Percentiles rank a stretch among this genome's conserved stretches.
These are phyloP conservation scores for Emiliania huxleyi DNA, from an alignment of 78 protist species.

Conservation along the genomic window DNA sequence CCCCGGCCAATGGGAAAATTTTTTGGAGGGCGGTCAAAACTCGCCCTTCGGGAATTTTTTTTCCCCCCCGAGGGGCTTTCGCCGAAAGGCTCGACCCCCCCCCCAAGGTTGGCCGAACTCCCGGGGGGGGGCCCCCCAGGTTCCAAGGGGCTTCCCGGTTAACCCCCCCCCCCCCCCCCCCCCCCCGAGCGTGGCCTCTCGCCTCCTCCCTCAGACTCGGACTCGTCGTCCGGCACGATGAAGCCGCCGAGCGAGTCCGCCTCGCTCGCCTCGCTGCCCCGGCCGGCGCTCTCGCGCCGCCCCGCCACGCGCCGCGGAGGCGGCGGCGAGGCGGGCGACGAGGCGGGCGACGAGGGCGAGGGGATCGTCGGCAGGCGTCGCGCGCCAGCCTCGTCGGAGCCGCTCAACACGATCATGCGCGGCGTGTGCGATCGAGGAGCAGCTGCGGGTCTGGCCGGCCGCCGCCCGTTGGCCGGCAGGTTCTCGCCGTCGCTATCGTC, in stretches of 20 bases:
- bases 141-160: too few relatives aligned
- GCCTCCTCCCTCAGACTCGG: not conserved
- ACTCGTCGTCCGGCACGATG: not conserved
- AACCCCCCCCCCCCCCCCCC: not conserved
- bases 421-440: not conserved
- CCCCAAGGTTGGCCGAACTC: too few relatives aligned
- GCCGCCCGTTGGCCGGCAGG: not conserved
- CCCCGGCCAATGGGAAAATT: not conserved
- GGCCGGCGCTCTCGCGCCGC: not conserved
- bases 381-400: not conserved
- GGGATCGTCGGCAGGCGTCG: not conserved
- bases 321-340: not conserved
- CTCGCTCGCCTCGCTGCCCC: not conserved
- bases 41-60: too few relatives aligned
- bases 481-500: not conserved
- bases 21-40: too few relatives aligned
- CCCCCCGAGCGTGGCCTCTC: not conserved
- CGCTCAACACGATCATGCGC: not conserved
- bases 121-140: too few relatives aligned
- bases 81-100: too few relatives aligned
- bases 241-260: not conserved
- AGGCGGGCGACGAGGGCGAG: not conserved
- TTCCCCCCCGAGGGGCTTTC: too few relatives aligned
- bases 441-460: not conserved
- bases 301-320: not conserved